Conservation (phyloP, 1,284 basidiomycete genomes). For the Meira miltonrushii region DNA sequence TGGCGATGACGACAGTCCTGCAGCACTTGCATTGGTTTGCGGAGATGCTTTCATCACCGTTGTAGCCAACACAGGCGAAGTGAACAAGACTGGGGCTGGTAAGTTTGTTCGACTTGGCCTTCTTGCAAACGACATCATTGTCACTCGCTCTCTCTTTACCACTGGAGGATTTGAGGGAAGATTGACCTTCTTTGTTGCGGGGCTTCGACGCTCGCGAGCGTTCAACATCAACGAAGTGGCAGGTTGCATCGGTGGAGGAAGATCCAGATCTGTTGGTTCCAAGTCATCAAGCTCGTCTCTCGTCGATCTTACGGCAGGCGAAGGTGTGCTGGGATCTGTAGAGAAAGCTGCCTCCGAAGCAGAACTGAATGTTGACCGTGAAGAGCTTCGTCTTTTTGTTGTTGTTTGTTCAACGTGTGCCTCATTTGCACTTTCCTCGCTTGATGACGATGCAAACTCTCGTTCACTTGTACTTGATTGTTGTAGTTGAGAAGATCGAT, state of each 20-base stretch:
- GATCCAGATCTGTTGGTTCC: slow-evolving; percentile 31
- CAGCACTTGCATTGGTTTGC: slow-evolving; percentile 15
- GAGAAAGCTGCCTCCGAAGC: slow-evolving; percentile 23
- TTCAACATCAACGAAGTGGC: slow-evolving; percentile 32
- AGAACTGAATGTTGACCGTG: slow-evolving; percentile 42
- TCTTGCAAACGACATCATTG: slow-evolving; percentile 35
- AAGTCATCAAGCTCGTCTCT: slow-evolving; percentile 27
- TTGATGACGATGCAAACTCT: slow-evolving; percentile 12
- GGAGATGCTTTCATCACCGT: slow-evolving; percentile 19
- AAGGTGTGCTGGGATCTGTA: slow-evolving; percentile 33
- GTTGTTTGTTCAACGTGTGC: not conserved
- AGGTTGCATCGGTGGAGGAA: slow-evolving; percentile 36
- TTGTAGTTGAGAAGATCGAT: slow-evolving; percentile 1
- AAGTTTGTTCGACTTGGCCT: slow-evolving; percentile 37
- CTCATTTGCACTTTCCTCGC: slow-evolving; percentile 5
- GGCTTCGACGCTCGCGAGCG: slow-evolving; percentile 9
- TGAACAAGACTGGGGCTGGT: slow-evolving; percentile 31
- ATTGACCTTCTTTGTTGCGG: slow-evolving; percentile 13
- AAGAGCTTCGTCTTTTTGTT: slow-evolving; percentile 34
- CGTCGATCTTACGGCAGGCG: slow-evolving; percentile 23
- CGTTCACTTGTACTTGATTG: not conserved
- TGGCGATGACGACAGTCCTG: not conserved
- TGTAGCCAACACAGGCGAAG: slow-evolving; percentile 35
- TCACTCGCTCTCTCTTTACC: not conserved
- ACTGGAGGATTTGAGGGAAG: slow-evolving; percentile 1